Evolutionary conservation across 345 rosid genomes (phyloP), one percentile per base, ranked within the genome.

Genomic region (Zanthoxylum bungeanum): DNA sequence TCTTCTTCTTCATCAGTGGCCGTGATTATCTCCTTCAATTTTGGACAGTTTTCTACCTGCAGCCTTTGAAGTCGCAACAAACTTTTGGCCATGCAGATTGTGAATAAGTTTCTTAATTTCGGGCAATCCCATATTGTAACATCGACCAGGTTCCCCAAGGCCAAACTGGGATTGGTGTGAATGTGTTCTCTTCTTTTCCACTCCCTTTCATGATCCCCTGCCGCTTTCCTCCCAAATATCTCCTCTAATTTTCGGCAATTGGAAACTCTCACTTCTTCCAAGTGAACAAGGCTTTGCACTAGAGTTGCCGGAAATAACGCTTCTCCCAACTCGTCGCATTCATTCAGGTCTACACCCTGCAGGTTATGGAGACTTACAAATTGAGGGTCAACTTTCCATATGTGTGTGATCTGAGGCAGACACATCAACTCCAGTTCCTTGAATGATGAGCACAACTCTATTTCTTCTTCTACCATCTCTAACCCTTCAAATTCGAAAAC

Each of bases 301-400:
- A 64, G 25, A 16, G 22, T 14, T 47, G 28, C 0, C n/a, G 69
- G 51, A 65, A 47, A 65, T 10, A 65, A n/a, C n/a, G n/a, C 25
- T 10, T 46, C 22, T 19, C 3, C 30, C 22, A 65, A 49, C 0
- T 49, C 50, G 0, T 9, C 1, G n/a, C 70, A 66, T 0, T 0
- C 0, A 7, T 0, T 0, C 5, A 66, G 0, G 0, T 0, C 19
- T 31, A 49, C 3, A 2, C 1, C 9, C 44, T n/a, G n/a, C 40
- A 49, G 42, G 70, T 66, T 66, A 34, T 3, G 12, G 30, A 66
- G 58, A 2, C 9, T 21, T 49, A 31, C 21, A 44, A 44, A 44
- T 44, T 44, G 50, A 50, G 4, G 12, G 7, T 66, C 57, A 21
- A 58, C 58, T 1, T 49, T 66, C 58, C 70, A 66, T 47, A 47